Conservation (phyloP, 345 rosid genomes). For the Citropsis articulata region DNA sequence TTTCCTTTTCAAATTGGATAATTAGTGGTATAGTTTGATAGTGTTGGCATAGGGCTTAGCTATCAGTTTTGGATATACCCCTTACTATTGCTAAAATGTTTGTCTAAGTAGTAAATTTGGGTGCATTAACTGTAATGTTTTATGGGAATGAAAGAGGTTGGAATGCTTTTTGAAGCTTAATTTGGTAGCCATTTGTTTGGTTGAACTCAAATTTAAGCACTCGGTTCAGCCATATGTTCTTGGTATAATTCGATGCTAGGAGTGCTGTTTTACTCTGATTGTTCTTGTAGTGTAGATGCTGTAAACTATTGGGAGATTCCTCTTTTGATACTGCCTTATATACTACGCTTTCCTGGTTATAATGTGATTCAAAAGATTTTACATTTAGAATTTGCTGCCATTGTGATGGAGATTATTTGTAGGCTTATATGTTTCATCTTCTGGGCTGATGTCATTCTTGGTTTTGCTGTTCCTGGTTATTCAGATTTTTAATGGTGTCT, state of each 20-base stretch:
- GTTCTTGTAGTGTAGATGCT: not conserved
- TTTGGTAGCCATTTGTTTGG: not conserved
- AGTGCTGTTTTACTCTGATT: too few species aligned
- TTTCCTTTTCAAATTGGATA: not conserved
- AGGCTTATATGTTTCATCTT: not conserved
- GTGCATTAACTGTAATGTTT: not conserved
- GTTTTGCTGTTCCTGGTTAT: not conserved
- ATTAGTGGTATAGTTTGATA: not conserved
- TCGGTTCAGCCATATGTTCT: not conserved
- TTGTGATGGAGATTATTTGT: not conserved
- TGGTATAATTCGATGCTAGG: too few species aligned
- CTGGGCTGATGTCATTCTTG: not conserved
- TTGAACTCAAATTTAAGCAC: not conserved
- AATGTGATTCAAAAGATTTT: not conserved
- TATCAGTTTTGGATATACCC: too few species aligned
- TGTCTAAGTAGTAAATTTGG: not conserved
- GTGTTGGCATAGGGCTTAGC: not conserved
- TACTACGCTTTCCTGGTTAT: not conserved
- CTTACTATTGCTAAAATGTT: too few species aligned
- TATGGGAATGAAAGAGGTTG: not conserved
- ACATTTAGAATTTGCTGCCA: not conserved
- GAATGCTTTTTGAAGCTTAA: not conserved
- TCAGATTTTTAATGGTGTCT: constrained; percentile 92
- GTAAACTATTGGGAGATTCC: not conserved
- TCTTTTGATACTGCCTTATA: not conserved